phyloP scores from a whole-genome alignment of 805 yeast species.

The Saitoella complicata region DNA sequence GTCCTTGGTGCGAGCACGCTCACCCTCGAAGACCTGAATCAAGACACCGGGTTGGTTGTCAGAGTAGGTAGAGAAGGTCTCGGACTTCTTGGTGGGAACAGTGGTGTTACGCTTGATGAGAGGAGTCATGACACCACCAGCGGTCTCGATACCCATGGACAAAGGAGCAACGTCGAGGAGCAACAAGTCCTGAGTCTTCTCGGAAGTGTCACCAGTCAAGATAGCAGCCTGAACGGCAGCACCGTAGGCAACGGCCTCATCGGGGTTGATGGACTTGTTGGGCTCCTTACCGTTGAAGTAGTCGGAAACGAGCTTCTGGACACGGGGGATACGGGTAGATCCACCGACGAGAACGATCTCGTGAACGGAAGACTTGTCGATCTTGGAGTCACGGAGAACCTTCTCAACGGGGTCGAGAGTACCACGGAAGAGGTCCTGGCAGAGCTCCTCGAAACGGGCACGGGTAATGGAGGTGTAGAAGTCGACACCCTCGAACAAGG shows the following conservation, averaged over 20 bases:
- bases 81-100: slow-evolving; percentile 94
- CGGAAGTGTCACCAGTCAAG: slow-evolving; percentile 86
- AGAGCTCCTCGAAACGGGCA: slow-evolving; percentile 93
- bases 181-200: slow-evolving; percentile 89
- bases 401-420: slow-evolving; percentile 91
- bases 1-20: slow-evolving; percentile 89
- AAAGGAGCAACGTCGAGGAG: slow-evolving; percentile 95
- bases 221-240: slow-evolving; percentile 98
- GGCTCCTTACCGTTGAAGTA: slow-evolving; percentile 97
- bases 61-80: slow-evolving; percentile 89
- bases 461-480: slow-evolving; percentile 92
- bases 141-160: slow-evolving; percentile 94
- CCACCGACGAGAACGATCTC: slow-evolving; percentile 96
- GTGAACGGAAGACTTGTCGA: slow-evolving; percentile 76
- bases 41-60: slow-evolving; percentile 98
- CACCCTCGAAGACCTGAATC: slow-evolving; percentile 97
- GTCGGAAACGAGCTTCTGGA: slow-evolving; percentile 88
- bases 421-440: slow-evolving; percentile 86
- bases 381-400: slow-evolving; percentile 78
- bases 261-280: slow-evolving; percentile 92
- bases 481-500: slow-evolving; percentile 86
- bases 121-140: slow-evolving; percentile 98
- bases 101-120: slow-evolving; percentile 97
- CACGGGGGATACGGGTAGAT: slow-evolving; percentile 95
- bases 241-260: slow-evolving; percentile 98